Evolutionary conservation across 768 basidiomycete genomes (phyloP).

Genomic region (Amanita inopinata): DNA sequence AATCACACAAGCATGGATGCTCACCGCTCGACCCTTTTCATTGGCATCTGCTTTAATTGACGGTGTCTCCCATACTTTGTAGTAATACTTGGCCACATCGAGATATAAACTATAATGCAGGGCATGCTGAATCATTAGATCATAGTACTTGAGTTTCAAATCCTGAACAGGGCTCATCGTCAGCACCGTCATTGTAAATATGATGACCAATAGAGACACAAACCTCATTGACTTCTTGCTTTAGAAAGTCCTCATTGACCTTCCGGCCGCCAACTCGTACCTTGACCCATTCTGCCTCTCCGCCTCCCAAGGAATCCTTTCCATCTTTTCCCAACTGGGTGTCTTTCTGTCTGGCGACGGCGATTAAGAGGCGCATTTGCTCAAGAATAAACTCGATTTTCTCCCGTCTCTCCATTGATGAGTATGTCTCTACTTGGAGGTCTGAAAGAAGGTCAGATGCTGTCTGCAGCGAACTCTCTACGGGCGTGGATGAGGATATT

Average conservation of each 20-base stretch:
- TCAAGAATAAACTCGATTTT: constrained; percentile 98
- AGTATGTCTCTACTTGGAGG: constrained; percentile 97
- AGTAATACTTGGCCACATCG: constrained; percentile 90
- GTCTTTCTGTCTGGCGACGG: constrained; percentile 71
- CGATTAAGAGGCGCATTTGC: constrained; percentile 87
- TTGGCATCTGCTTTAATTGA: constrained; percentile 79
- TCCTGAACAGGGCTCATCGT: constrained; percentile 41
- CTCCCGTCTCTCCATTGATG: constrained; percentile 94
- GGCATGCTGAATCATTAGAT: constrained; percentile 93
- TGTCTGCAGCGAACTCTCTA: constrained; percentile 67
- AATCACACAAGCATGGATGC: constrained; percentile 16
- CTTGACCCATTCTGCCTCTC: constrained; percentile 89
- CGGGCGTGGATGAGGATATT: constrained; percentile 27
- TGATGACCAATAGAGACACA: constrained; percentile 7
- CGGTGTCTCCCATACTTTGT: constrained; percentile 97
- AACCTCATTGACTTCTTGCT: constrained; percentile 83
- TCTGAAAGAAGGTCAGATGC: constrained; percentile 91
- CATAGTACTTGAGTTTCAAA: constrained; percentile 92
- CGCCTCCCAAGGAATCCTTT: constrained; percentile 55
- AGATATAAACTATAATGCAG: constrained; percentile 79
- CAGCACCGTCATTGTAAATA: background rate
- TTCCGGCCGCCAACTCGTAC: constrained; percentile 88
- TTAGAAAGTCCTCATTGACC: constrained; percentile 88
- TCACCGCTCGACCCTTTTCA: constrained; percentile 58
- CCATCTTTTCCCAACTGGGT: constrained; percentile 51